These are phyloP conservation scores for Gossypium raimondii DNA, from an alignment of 345 rosid species.

Conservation along the genomic window DNA sequence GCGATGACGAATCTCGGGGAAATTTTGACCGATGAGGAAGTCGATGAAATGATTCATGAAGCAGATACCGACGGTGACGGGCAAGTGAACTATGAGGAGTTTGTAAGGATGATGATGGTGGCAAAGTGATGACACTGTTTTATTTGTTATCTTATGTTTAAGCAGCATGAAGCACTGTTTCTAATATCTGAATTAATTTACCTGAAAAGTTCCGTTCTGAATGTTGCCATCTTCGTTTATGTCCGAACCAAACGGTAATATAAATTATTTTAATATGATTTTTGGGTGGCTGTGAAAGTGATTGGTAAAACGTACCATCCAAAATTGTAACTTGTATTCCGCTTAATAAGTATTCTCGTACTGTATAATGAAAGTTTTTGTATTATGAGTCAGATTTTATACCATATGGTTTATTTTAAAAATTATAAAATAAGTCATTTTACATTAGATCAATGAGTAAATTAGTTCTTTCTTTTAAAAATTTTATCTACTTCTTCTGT, in stretches of 20 bases:
- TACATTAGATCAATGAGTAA: fast-evolving
- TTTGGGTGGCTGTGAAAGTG: no score
- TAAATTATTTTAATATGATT: no score
- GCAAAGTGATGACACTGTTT: background rate
- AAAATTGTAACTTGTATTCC: no score
- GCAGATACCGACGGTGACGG: constrained; percentile 6
- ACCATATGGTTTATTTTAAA: fast-evolving
- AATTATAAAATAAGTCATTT: no score
- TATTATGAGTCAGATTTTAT: no score
- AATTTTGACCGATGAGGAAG: constrained; percentile 5
- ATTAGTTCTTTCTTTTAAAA: no score
- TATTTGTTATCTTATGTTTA: background rate
- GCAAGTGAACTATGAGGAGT: constrained; percentile 10
- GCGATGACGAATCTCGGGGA: constrained; percentile 5
- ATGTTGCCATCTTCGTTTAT: no score
- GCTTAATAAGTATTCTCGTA: no score
- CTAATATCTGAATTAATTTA: background rate
- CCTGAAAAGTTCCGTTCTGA: background rate
- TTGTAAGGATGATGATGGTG: constrained; percentile 12
- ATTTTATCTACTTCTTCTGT: no score
- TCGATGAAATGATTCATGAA: constrained; percentile 13
- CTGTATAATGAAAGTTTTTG: no score
- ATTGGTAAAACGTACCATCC: no score
- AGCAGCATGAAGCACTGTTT: background rate
- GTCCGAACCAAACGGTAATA: no score